A percentile compares a stretch with the other conserved stretches of the same genome.
phyloP scores from a whole-genome alignment of 495 filamentous ascomycete genomes.

The Pseudomonodictys pantanalensis region DNA sequence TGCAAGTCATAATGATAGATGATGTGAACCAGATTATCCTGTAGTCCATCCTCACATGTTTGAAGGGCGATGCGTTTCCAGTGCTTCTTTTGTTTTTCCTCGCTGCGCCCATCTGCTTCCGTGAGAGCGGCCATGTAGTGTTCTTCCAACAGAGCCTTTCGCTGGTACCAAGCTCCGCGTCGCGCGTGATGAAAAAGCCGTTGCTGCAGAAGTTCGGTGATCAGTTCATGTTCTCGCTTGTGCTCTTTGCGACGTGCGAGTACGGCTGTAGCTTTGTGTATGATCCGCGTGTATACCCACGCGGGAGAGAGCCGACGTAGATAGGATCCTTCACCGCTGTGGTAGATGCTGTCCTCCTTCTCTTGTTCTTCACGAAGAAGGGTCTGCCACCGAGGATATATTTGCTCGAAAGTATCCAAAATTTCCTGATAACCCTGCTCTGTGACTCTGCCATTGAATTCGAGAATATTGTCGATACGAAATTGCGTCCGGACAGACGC shows the following conservation, averaged over 20 bases:
- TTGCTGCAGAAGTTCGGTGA: conserved; percentile 75
- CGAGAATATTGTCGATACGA: conserved; percentile 76
- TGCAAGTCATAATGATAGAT: conserved; percentile 94
- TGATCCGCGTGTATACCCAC: conserved; percentile 89
- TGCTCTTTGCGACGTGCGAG: conserved; percentile 80
- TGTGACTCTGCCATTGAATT: conserved; percentile 72
- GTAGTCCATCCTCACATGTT: conserved; percentile 85
- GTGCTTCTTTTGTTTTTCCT: conserved; percentile 69
- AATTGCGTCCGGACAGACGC: conserved; percentile 79
- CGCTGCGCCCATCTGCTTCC: conserved; percentile 49
- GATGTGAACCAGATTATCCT: conserved; percentile 82
- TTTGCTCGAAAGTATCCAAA: conserved; percentile 66
- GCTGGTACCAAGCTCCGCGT: conserved; percentile 92
- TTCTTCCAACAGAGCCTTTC: conserved; percentile 90
- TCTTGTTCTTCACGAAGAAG: conserved; percentile 73
- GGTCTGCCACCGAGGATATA: conserved; percentile 75
- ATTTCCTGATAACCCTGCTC: conserved; percentile 65
- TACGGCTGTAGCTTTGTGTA: conserved; percentile 82
- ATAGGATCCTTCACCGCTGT: conserved; percentile 84
- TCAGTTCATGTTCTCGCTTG: conserved; percentile 68
- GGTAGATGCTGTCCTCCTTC: conserved; percentile 77
- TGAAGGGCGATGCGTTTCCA: conserved; percentile 75
- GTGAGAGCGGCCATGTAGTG: conserved; percentile 78
- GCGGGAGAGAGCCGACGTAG: conserved; percentile 86
- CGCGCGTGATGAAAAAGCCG: conserved; percentile 79